Base-by-base conservation (phyloP, 495 filamentous ascomycete species). In the Hapsidospora chrysogenum region DNA sequence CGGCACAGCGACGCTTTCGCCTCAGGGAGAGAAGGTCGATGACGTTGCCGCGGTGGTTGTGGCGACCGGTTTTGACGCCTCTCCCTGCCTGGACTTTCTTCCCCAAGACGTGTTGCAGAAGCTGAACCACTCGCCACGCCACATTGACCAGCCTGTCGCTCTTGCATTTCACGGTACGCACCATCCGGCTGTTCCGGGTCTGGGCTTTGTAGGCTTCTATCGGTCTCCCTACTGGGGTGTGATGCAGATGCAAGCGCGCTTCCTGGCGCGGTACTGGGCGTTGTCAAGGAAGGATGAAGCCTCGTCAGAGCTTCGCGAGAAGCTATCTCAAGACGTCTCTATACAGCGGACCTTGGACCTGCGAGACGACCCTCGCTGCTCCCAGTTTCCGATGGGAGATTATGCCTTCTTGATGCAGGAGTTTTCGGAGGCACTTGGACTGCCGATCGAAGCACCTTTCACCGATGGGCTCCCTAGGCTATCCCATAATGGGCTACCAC, bases 151-250 rank as follows among this genome's bases (percentile, higher is more conserved):
- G 8, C 81, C 84, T 0, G 49, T 85, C 2, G 64, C 81, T 0
- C 58, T 92, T 3, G 74, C 77, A 29, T 70, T 77, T 31, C 73
- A 75, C 39, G 64, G 65, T 13, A 78, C 70, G 3, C 58, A 75
- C 22, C 73, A 77, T 43, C 61, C 63, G 0, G 52, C 54, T 3
- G 46, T 85, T 1, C 69, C 74, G 0, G 68, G 70, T 15, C 53
- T 87, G 1, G 80, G 79, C 0, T 92, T 92, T 40, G 74, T 92
- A 0, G 85, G 85, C 3, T 79, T 87, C 52, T 87, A 92, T 50
- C 70, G 81, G 23, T 78, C 80, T 1, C 81, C 85, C 0, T 92
- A 80, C 52, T 94, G 83, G 78, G 79, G 78, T 0, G 68, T 81
- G 1, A 79, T 87, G 66, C 85, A 94, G 47, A 75, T 85, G 70